Evolutionary conservation across 169 alveolate species (phyloP).

Genomic region (Theileria orientalis): DNA sequence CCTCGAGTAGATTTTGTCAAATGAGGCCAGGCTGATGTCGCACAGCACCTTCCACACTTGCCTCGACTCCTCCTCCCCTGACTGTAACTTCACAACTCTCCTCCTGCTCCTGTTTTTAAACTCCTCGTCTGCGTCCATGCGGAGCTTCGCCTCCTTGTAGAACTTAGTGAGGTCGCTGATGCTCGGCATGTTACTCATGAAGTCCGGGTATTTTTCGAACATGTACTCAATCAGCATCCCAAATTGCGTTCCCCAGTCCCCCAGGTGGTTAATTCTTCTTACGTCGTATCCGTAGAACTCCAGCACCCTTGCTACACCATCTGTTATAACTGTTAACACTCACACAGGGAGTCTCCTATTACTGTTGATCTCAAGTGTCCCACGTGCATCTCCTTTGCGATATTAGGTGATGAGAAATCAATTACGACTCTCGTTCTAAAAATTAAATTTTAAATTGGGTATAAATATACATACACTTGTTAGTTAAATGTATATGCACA

Average conservation of each 20-base stretch:
- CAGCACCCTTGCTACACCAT: conserved; percentile 40
- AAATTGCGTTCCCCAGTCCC: conserved; percentile 99
- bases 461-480: no score
- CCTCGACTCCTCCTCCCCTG: conserved; percentile 81
- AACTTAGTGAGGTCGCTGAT: conserved; percentile 91
- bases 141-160: conserved; percentile 91
- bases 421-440: conserved; percentile 81
- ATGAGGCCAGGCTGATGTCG: conserved; percentile 81
- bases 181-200: conserved; percentile 86
- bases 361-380: conserved; percentile 99
- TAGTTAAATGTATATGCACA: conserved; percentile 5
- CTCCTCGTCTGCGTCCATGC: conserved; percentile 81
- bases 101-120: conserved; percentile 80
- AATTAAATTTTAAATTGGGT: neutral
- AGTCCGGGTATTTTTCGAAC: conserved; percentile 89
- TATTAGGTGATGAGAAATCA: conserved; percentile 98
- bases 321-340: conserved; percentile 19
- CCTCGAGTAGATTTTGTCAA: conserved; percentile 78
- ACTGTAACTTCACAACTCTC: conserved; percentile 86
- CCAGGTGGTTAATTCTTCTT: conserved; percentile 92
- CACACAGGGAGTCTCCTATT: conserved; percentile 94
- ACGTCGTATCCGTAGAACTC: conserved; percentile 82
- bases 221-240: conserved; percentile 96
- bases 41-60: conserved; percentile 86
- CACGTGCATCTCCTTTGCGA: conserved; percentile 99